Conservation (phyloP, 108 stramenopile species). For the Cyclostephanos invisitatus region DNA sequence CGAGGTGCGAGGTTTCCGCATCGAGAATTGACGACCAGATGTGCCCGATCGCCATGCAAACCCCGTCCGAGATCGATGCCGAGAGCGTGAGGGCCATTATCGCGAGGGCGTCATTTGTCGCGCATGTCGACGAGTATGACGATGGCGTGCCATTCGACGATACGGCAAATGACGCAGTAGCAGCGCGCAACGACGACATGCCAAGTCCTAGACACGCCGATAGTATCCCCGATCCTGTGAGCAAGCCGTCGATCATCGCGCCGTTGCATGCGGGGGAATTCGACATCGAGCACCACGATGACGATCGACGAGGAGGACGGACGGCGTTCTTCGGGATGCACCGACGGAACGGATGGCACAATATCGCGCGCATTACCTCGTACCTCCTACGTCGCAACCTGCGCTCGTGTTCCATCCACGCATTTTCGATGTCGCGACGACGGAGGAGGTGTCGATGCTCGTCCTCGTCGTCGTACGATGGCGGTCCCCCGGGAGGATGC, state of each 20-base stretch:
- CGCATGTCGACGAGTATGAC: background rate
- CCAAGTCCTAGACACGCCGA: slow-evolving; percentile 67
- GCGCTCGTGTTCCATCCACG: background rate
- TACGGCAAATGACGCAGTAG: background rate
- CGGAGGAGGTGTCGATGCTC: too few relatives aligned
- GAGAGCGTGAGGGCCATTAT: slow-evolving; percentile 59
- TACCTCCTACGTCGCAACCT: slow-evolving; percentile 17
- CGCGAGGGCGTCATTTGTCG: slow-evolving; percentile 23
- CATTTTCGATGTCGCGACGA: background rate
- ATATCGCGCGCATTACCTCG: slow-evolving; percentile 12
- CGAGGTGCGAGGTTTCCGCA: slow-evolving; percentile 36
- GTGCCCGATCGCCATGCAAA: slow-evolving; percentile 83
- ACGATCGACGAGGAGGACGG: background rate
- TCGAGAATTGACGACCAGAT: slow-evolving; percentile 70
- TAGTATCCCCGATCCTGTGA: slow-evolving; percentile 70
- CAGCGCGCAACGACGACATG: slow-evolving; percentile 19
- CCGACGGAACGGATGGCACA: slow-evolving; percentile 34
- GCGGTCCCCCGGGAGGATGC: too few relatives aligned
- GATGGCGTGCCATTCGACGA: too few relatives aligned
- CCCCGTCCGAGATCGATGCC: slow-evolving; percentile 65
- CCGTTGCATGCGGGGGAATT: slow-evolving; percentile 61
- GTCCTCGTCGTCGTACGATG: too few relatives aligned
- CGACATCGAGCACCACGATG: background rate
- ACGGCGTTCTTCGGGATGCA: background rate
- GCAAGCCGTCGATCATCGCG: slow-evolving; percentile 63